Percentiles rank a stretch among this genome's conserved stretches.
Evolutionary conservation across 495 filamentous ascomycete species (phyloP).

Genomic region (Talaromyces ruber): DNA sequence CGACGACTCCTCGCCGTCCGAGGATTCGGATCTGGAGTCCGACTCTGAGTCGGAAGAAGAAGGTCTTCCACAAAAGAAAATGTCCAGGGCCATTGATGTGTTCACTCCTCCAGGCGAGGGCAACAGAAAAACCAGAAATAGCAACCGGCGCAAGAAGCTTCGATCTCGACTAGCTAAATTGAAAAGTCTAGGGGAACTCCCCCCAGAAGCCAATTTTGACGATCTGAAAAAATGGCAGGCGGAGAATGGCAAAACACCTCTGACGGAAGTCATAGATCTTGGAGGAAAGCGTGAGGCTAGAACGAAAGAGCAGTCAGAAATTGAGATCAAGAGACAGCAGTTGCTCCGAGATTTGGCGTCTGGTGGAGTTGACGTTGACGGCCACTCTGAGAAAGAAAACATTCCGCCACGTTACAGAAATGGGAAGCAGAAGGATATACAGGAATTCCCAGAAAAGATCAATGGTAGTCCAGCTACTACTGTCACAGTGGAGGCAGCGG

Average conservation of each 20-base stretch:
- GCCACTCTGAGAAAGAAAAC: slow-evolving; percentile 26
- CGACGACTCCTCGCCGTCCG: slow-evolving; percentile 19
- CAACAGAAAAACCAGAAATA: slow-evolving; percentile 39
- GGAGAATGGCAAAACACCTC: slow-evolving; percentile 17
- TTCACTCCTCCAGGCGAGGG: slow-evolving; percentile 32
- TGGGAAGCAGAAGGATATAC: slow-evolving; percentile 5
- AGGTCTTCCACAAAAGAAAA: slow-evolving; percentile 4
- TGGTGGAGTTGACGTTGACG: slow-evolving; percentile 43
- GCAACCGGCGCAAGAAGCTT: slow-evolving; percentile 45
- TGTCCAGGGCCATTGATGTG: slow-evolving; percentile 4
- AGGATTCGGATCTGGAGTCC: slow-evolving; percentile 15
- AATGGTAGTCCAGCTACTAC: not conserved
- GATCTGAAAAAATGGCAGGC: slow-evolving; percentile 35
- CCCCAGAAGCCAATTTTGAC: slow-evolving; percentile 34
- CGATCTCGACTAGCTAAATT: slow-evolving; percentile 38
- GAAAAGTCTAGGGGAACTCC: slow-evolving; percentile 40
- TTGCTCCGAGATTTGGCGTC: slow-evolving; percentile 41
- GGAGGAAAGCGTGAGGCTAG: not conserved
- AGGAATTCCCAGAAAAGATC: not conserved
- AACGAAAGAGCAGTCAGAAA: slow-evolving; percentile 24
- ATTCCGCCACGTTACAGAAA: slow-evolving; percentile 13
- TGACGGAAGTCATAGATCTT: slow-evolving; percentile 13
- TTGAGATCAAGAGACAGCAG: slow-evolving; percentile 42
- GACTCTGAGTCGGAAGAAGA: slow-evolving; percentile 18
- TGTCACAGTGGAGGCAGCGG: slow-evolving; percentile 14